Percentiles rank a stretch among this genome's conserved stretches.
Conservation (phyloP, 805 yeast species). For the Wickerhamomyces sydowiorum region DNA sequence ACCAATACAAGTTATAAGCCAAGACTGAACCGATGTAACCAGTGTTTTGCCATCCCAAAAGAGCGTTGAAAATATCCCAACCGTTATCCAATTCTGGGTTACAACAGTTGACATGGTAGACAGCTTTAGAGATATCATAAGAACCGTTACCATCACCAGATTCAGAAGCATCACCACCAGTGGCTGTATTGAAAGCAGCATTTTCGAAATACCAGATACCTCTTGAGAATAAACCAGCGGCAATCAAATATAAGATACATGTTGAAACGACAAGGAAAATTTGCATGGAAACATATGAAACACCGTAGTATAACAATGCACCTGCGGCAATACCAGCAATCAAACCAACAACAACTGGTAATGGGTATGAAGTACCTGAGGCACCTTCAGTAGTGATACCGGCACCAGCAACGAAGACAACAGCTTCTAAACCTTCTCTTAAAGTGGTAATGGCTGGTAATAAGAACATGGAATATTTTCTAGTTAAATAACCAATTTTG, state of each 20-base stretch:
- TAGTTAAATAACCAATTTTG: slow-evolving; percentile 47
- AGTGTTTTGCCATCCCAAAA: slow-evolving; percentile 96
- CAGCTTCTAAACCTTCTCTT: slow-evolving; percentile 97
- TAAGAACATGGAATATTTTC: slow-evolving; percentile 82
- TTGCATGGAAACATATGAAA: slow-evolving; percentile 78
- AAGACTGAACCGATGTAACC: slow-evolving; percentile 92
- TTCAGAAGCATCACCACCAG: slow-evolving; percentile 96
- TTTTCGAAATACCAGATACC: slow-evolving; percentile 87
- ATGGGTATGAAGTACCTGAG: slow-evolving; percentile 72
- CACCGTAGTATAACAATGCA: slow-evolving; percentile 68
- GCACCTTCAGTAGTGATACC: slow-evolving; percentile 55
- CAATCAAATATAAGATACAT: slow-evolving; percentile 78
- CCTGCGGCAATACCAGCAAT: slow-evolving; percentile 79
- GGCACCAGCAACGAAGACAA: slow-evolving; percentile 94
- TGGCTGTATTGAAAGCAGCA: slow-evolving; percentile 51
- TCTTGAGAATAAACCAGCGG: slow-evolving; percentile 91
- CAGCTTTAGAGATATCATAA: slow-evolving; percentile 70
- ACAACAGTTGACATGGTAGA: slow-evolving; percentile 98
- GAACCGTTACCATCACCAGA: slow-evolving; percentile 94
- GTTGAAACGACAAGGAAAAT: slow-evolving; percentile 84
- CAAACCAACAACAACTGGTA: slow-evolving; percentile 88
- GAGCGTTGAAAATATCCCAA: slow-evolving; percentile 95
- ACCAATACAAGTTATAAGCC: slow-evolving; percentile 88
- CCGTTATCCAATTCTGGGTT: slow-evolving; percentile 89
- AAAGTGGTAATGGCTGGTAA: slow-evolving; percentile 87